These are phyloP conservation scores for Penicillium paneum DNA, from an alignment of 2,329 filamentous ascomycete genomes.

Conservation along the genomic window DNA sequence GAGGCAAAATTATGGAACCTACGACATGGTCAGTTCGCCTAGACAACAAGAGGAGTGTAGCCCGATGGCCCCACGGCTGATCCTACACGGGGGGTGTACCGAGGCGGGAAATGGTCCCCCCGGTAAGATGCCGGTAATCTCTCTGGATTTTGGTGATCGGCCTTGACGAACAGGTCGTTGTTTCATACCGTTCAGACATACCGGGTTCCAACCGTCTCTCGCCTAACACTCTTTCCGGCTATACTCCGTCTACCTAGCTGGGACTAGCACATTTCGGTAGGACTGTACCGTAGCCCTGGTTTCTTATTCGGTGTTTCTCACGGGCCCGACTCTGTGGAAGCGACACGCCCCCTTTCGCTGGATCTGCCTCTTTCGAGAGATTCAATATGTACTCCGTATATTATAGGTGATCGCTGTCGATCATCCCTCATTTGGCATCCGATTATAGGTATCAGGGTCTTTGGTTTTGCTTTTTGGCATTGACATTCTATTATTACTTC, in stretches of 20 bases:
- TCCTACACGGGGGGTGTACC: conserved; percentile 24
- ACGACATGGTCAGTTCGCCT: neutral
- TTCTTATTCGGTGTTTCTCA: neutral
- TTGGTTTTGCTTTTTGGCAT: neutral
- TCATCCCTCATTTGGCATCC: conserved; percentile 14
- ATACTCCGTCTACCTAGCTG: neutral
- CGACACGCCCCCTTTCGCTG: neutral
- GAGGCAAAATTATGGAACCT: neutral
- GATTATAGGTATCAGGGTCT: conserved; percentile 6
- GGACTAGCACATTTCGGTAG: neutral
- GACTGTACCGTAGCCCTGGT: neutral
- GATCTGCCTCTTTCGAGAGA: neutral
- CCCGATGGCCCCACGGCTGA: conserved; percentile 10
- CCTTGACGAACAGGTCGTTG: conserved; percentile 19
- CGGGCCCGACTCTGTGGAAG: neutral
- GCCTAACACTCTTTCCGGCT: neutral
- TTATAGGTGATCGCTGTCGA: conserved; percentile 5
- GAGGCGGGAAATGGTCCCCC: neutral
- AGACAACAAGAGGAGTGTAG: neutral
- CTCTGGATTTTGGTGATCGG: neutral
- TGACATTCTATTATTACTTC: conserved; percentile 2
- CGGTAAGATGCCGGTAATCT: conserved; percentile 5
- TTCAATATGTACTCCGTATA: neutral
- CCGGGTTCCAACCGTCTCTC: conserved; percentile 1
- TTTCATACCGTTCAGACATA: conserved; percentile 14